A percentile compares a stretch with the other conserved stretches of the same genome.
Evolutionary conservation across 805 yeast genomes (phyloP).

Genomic region (Candida anglica): DNA sequence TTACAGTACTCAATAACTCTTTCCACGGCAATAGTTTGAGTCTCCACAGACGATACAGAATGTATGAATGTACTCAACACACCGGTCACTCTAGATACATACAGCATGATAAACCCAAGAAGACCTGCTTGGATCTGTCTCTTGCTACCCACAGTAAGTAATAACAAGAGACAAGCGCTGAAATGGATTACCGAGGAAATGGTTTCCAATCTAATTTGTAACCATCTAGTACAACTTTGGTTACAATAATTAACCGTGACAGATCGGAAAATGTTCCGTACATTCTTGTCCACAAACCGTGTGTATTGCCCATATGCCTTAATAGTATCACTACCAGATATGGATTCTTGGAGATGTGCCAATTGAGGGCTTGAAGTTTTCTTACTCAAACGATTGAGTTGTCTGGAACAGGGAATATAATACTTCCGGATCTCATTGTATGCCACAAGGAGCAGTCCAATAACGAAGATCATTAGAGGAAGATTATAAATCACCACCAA

Average conservation of each 20-base stretch:
- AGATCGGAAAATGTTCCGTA: constrained; percentile 16
- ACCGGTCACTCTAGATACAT: constrained; percentile 18
- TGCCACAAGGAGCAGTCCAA: constrained; percentile 13
- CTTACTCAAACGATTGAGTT: constrained; percentile 21
- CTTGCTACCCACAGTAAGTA: constrained; percentile 12
- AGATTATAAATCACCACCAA: constrained; percentile 19
- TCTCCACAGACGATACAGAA: constrained; percentile 21
- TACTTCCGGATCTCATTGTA: constrained; percentile 16
- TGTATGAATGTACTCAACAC: constrained; percentile 17
- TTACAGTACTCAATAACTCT: constrained; percentile 21
- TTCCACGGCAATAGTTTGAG: constrained; percentile 20
- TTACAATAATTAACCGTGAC: constrained; percentile 15
- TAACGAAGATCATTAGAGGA: constrained; percentile 19
- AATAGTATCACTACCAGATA: constrained; percentile 24
- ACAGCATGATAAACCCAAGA: constrained; percentile 26
- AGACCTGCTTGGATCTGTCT: constrained; percentile 18
- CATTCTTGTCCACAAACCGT: constrained; percentile 18
- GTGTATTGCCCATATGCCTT: constrained; percentile 19
- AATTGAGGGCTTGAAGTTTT: constrained; percentile 21
- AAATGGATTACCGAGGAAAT: constrained; percentile 18
- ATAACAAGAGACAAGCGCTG: constrained; percentile 15
- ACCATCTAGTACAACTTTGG: constrained; percentile 21
- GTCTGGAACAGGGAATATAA: constrained; percentile 22
- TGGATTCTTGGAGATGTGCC: constrained; percentile 24
- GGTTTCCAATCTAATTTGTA: constrained; percentile 19